Base-by-base conservation (phyloP, 2,329 filamentous ascomycete species). In the Diaporthe aspalathi region DNA sequence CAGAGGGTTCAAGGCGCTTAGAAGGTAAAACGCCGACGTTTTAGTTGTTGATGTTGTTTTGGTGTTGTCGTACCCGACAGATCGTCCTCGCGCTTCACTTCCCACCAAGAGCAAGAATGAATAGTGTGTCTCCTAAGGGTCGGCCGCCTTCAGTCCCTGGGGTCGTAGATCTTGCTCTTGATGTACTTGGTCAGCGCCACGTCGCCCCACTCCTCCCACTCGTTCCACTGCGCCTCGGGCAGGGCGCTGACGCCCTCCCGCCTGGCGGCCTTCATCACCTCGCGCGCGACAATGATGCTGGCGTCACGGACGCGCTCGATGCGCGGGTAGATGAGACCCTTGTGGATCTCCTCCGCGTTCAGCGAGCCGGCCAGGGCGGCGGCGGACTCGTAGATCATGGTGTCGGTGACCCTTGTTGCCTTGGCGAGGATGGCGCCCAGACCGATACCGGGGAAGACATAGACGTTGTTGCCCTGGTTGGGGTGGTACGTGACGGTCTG, bases 371-470 rank as follows among this genome's bases (percentile, higher is more conserved):
- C 89, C 24, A 98, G 89, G 5, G 94, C 92, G 50, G 92, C 91
- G 35, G 94, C 96, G 40, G 95, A 95, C 63, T 93, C 94, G 84
- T 98, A 98, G 79, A 99, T 94, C 96, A 99, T 99, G 82, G 92
- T 90, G 81, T 98, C 94, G 6, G 95, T 98, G 76, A 98, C 88
- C 76, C 91, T 91, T 75, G 93, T 91, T 16, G 94, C 89, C 86
- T 98, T 97, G 84, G 92, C 91, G 62, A 98, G 89, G 79, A 98
- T 98, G 75, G 95, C 93, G 73, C 95, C 96, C 38, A 98, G 90
- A 70, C 96, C 96, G 72, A 98, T 93, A 78, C 95, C 96, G 0
- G 96, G 96, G 91, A 99, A 99, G 73, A 99, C 93, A 80, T 98
- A 98, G 85, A 91, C 89, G 77, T 92, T 92, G 88, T 95, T 95